Conservation (phyloP, 371 early-diverging fungal species). For the Mortierella sp. region DNA sequence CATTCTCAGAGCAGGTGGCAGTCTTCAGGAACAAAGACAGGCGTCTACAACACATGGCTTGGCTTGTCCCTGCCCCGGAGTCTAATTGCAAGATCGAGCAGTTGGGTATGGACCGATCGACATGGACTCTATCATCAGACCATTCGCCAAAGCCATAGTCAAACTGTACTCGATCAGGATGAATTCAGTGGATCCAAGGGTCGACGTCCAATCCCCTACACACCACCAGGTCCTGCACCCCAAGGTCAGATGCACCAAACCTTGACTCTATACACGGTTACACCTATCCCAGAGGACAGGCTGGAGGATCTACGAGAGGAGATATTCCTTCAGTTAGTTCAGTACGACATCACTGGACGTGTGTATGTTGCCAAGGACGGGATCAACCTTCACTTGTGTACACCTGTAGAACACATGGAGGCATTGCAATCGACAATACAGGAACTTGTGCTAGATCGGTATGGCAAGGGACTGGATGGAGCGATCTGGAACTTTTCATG, state of each 20-base stretch:
- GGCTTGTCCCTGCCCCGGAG: not conserved
- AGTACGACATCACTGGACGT: conserved; percentile 65
- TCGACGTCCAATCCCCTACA: conserved; percentile 21
- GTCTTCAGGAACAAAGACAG: conserved; percentile 12
- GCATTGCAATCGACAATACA: conserved; percentile 18
- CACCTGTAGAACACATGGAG: conserved; percentile 57
- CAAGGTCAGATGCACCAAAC: conserved; percentile 37
- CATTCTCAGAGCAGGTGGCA: not conserved
- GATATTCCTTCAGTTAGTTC: conserved; percentile 53
- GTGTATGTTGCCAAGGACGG: conserved; percentile 71
- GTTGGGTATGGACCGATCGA: not conserved
- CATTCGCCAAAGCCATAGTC: conserved; percentile 2
- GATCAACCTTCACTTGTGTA: conserved; percentile 77
- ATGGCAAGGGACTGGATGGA: conserved; percentile 56
- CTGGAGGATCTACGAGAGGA: conserved; percentile 36
- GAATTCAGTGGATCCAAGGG: not conserved
- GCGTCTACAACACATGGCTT: not conserved
- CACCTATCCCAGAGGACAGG: conserved; percentile 22
- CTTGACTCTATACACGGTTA: conserved; percentile 48
- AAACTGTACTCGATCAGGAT: not conserved
- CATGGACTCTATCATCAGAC: not conserved
- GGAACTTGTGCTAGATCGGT: conserved; percentile 46
- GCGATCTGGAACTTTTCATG: conserved; percentile 68
- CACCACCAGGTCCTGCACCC: conserved; percentile 25
- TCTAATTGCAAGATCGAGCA: not conserved